These are phyloP conservation scores for Ampelomyces quisqualis DNA, from an alignment of 2,329 filamentous ascomycete species.

Conservation along the genomic window DNA sequence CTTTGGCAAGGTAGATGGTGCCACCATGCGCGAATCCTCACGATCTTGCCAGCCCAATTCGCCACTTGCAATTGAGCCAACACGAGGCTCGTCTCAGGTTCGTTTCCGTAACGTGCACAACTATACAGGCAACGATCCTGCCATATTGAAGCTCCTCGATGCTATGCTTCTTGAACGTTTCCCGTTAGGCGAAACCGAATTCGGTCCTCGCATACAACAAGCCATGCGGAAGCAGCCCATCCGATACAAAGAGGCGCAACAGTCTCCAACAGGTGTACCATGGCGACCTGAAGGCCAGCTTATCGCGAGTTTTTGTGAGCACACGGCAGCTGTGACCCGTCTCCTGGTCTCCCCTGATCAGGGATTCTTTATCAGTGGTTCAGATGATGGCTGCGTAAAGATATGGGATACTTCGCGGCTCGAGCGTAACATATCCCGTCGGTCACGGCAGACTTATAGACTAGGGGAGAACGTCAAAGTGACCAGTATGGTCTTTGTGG, in stretches of 20 bases:
- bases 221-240: conserved; percentile 58
- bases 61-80: conserved; percentile 36
- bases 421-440: conserved; percentile 86
- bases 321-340: conserved; percentile 77
- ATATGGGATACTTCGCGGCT: conserved; percentile 90
- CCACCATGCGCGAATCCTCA: conserved; percentile 36
- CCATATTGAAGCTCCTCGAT: conserved; percentile 67
- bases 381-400: conserved; percentile 86
- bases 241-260: conserved; percentile 55
- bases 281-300: conserved; percentile 86
- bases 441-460: conserved; percentile 81
- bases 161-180: conserved; percentile 74
- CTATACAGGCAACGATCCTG: conserved; percentile 75
- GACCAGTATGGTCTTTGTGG: conserved; percentile 83
- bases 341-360: conserved; percentile 86
- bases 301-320: conserved; percentile 86
- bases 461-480: conserved; percentile 72
- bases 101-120: conserved; percentile 70
- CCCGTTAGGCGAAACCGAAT: conserved; percentile 60
- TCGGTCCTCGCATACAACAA: conserved; percentile 79
- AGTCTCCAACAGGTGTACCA: conserved; percentile 53
- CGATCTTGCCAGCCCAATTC: conserved; percentile 31
- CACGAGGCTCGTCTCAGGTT: conserved; percentile 37
- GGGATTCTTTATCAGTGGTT: conserved; percentile 89
- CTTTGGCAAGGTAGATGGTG: conserved; percentile 63